Base-by-base conservation (phyloP, 179 eudicot genomes). In the Gypsophila paniculata region DNA sequence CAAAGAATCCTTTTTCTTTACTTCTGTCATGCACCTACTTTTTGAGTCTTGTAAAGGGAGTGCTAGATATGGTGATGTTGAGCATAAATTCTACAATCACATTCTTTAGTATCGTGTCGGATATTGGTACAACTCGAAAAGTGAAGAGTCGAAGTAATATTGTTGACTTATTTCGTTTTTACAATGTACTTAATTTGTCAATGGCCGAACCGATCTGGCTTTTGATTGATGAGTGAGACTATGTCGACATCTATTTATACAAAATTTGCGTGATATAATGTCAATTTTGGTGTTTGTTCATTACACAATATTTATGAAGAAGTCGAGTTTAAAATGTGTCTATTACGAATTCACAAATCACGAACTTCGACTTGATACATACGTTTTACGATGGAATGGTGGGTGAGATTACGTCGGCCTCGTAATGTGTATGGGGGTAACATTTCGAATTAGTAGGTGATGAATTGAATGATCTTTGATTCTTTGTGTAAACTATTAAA, bases 401-500 rank as follows among this genome's bases (percentile, higher is more conserved):
- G 34, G 25, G n/a, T 15, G 38, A 32, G 38, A 36, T 32, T 34
- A 19, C 4, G 36, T 62, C 39, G 54, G 42, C 29, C 19, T 61
- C 18, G 36, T 58, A 21, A 46, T 48, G 29, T 39, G 69, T 26
- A 39, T 53, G 69, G 69, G 39, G 29, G 19, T 65, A 19, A 58
- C 58, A 58, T 59, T 23, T 19, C 58, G 66, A 59, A 17, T 42
- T 52, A 70, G 70, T 76, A 54, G 74, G 57, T 70, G 69, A 55
- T 70, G 74, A 52, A 69, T 61, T 22, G 74, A 61, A 52, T 52
- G 55, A 15, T 60, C 48, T 32, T n/a, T n/a, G n/a, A n/a, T n/a
- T n/a, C n/a, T n/a, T n/a, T 26, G 7, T 25, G 57, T 46, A 71
- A 14, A 21, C 14, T 71, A 71, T 23, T 71, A 36, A 71, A 58